Evolutionary conservation across 2,329 filamentous ascomycete species (phyloP).

Genomic region (Epichloe gansuensis): DNA sequence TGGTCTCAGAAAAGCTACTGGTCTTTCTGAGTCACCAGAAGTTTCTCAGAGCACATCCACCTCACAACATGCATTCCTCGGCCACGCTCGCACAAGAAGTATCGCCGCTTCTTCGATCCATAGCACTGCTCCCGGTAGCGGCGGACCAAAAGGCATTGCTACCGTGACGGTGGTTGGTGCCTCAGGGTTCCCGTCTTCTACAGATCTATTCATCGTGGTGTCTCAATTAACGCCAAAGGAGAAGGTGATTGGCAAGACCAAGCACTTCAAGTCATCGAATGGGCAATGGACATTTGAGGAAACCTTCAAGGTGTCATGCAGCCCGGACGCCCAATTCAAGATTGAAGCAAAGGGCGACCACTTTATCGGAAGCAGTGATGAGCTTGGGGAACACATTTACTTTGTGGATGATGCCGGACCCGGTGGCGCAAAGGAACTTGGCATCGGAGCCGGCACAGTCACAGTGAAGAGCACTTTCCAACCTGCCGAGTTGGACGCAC

Average conservation of each 20-base stretch:
- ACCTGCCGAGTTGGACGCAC: constrained; percentile 31
- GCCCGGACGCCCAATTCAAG: constrained; percentile 76
- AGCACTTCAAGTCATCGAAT: constrained; percentile 63
- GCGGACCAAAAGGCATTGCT: constrained; percentile 59
- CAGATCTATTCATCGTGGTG: constrained; percentile 68
- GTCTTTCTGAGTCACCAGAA: constrained; percentile 21
- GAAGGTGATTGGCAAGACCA: constrained; percentile 84
- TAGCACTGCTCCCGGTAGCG: constrained; percentile 43
- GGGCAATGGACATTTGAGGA: constrained; percentile 63
- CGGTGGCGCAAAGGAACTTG: constrained; percentile 58
- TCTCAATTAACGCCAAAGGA: constrained; percentile 53
- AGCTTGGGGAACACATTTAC: constrained; percentile 76
- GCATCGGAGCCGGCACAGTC: constrained; percentile 60
- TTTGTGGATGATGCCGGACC: constrained; percentile 72
- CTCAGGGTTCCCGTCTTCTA: constrained; percentile 58
- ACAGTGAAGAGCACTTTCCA: constrained; percentile 62
- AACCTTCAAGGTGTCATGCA: constrained; percentile 63
- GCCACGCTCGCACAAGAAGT: constrained; percentile 43
- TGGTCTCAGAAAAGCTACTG: constrained; percentile 29
- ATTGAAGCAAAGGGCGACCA: constrained; percentile 75
- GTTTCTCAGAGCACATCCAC: constrained; percentile 12
- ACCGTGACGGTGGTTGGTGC: constrained; percentile 70
- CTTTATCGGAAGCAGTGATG: constrained; percentile 70
- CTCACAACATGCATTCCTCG: constrained; percentile 16
- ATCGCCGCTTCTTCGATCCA: constrained; percentile 53